These are phyloP conservation scores for Sordariomycetes sp. DNA, from an alignment of 2,329 filamentous ascomycete genomes.

Conservation along the genomic window DNA sequence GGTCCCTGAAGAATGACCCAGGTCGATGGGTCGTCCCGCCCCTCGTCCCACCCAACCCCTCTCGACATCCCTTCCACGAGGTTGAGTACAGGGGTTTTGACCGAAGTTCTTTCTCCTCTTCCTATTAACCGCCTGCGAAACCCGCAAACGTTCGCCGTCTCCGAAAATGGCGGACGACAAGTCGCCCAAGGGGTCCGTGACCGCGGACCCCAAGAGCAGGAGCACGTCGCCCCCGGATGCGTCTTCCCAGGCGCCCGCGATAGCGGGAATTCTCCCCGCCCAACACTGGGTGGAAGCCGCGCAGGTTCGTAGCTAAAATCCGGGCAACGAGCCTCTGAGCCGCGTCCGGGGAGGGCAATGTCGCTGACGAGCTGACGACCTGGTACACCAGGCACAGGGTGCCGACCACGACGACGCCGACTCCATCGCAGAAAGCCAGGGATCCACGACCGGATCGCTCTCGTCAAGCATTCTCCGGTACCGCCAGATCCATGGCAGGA, in stretches of 20 bases:
- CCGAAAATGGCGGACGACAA: no score
- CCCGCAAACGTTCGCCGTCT: no score
- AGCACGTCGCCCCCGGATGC: not conserved
- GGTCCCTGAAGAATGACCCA: no score
- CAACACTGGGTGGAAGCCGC: not conserved
- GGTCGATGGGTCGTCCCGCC: no score
- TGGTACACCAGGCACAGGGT: not conserved
- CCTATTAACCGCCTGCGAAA: no score
- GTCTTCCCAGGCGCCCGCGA: not conserved
- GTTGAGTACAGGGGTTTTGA: no score
- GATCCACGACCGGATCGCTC: slow-evolving; percentile 16
- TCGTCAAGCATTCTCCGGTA: slow-evolving; percentile 18
- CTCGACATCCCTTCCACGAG: no score
- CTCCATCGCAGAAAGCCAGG: not conserved
- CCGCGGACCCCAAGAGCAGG: not conserved
- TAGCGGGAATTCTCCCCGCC: not conserved
- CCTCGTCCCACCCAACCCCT: no score
- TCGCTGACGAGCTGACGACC: not conserved
- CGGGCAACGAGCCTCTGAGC: no score
- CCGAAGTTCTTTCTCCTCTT: no score
- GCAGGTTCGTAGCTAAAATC: not conserved
- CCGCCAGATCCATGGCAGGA: slow-evolving; percentile 18
- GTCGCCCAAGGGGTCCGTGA: no score
- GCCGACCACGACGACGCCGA: not conserved
- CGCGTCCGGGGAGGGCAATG: not conserved